Evolutionary conservation across 2,329 filamentous ascomycete genomes (phyloP).

Genomic region (Paecilomyces sp.): DNA sequence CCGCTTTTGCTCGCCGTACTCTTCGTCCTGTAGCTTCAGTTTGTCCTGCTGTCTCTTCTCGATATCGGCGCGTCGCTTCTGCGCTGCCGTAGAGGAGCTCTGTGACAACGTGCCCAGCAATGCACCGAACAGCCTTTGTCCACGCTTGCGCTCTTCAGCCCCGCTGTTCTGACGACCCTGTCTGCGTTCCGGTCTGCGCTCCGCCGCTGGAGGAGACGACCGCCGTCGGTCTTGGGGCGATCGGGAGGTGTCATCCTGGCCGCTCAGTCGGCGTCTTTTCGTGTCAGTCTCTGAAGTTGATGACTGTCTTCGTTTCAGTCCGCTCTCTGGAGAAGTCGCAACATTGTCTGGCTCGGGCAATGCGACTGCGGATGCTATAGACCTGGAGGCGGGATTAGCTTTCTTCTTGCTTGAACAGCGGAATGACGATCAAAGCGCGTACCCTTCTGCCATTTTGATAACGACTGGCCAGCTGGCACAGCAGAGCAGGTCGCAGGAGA

Average conservation of each 20-base stretch:
- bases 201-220: constrained; percentile 14
- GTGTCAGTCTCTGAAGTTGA: constrained; percentile 41
- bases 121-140: constrained; percentile 78
- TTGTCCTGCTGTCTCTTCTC: constrained; percentile 75
- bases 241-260: constrained; percentile 14
- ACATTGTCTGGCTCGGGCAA: constrained; percentile 38
- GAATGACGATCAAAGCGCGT: constrained; percentile 2
- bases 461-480: not conserved
- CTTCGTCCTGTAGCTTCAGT: constrained; percentile 66
- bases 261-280: constrained; percentile 48
- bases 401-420: not conserved
- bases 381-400: constrained; percentile 17
- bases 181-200: constrained; percentile 10
- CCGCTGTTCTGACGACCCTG: constrained; percentile 25
- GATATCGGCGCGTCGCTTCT: constrained; percentile 69
- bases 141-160: constrained; percentile 73
- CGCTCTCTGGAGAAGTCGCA: constrained; percentile 21
- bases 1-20: constrained; percentile 61
- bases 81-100: constrained; percentile 54
- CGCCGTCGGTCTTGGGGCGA: constrained; percentile 14
- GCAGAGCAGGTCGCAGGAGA: not conserved
- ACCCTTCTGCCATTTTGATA: constrained; percentile 18
- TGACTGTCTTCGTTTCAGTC: constrained; percentile 49
- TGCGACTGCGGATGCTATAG: constrained; percentile 49
- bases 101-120: constrained; percentile 73